Conservation (phyloP, 352 stramenopile genomes). For the Globisporangium acanthophoron region DNA sequence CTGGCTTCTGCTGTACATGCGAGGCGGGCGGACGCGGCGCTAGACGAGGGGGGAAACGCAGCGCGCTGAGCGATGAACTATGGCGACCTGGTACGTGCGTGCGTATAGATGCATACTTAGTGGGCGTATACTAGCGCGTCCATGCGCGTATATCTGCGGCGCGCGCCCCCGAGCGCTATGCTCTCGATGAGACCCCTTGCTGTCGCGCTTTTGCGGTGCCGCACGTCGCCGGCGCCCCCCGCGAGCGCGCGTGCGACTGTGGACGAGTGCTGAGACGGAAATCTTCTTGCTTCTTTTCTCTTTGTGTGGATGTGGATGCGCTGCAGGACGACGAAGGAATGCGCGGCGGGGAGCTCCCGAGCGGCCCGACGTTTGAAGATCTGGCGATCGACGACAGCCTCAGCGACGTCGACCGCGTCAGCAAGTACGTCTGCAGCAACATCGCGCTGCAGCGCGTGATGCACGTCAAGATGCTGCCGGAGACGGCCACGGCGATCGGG, state of each 20-base stretch:
- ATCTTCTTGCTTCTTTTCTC: background rate
- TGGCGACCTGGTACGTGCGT: conserved; percentile 2
- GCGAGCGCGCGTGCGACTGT: no score
- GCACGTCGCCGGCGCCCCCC: no score
- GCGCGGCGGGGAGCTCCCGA: conserved; percentile 17
- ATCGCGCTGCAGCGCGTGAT: conserved; percentile 97
- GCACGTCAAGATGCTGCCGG: conserved; percentile 94
- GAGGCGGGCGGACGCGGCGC: conserved; percentile 3
- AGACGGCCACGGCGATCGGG: conserved; percentile 79
- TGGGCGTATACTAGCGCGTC: background rate
- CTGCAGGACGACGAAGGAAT: conserved; percentile 18
- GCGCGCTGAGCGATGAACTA: background rate
- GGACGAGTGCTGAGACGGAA: background rate
- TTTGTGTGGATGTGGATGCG: background rate
- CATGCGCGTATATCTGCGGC: background rate
- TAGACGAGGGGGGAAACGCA: background rate
- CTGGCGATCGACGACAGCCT: conserved; percentile 98
- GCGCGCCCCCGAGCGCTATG: no score
- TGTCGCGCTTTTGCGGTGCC: background rate
- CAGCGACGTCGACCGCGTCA: conserved; percentile 91
- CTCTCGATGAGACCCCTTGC: no score
- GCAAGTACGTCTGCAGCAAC: conserved; percentile 93
- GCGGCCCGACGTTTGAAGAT: conserved; percentile 95
- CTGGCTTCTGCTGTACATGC: conserved; percentile 4
- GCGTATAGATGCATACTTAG: background rate